Evolutionary conservation across 2,329 filamentous ascomycete species (phyloP), one percentile per base, ranked within the genome.

Genomic region (Penicillium sp.): DNA sequence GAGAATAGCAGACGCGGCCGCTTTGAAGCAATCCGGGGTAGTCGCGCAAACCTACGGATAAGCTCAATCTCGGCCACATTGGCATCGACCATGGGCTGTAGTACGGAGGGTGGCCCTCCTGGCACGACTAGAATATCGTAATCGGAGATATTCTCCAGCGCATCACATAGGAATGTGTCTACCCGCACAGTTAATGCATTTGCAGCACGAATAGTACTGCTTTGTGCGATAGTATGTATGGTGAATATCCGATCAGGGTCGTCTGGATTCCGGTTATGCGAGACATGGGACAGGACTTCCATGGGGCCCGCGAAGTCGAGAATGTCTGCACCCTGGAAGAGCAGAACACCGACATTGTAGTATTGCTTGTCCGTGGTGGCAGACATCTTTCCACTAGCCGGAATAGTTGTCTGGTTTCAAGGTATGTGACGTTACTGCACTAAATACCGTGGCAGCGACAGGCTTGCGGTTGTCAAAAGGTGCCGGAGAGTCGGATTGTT

Each of bases 101-200:
- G 53, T 4, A 68, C 60, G 0, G 71, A 65, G 1, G 72, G 69
- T 3, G 66, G 58, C 1, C 73, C 75, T 13, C 79, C 78, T 0
- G 79, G 79, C 9, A 80, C 71, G 15, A 81, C 61, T 3, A 81
- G 67, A 22, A 81, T 74, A 56, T 80, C 76, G 64, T 74, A 80
- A 4, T 69, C 65, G 4, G 65, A 60, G 22, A 80, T 67, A 0
- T 63, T 51, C 8, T 65, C 51, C 13, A 70, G 58, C 8, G 77
- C 68, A 0, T 75, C 69, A 12, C 69, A 59, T 15, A 80, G 67
- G 2, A 68, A 69, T 8, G 66, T 66, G 38, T 76, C 76, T 6
- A 73, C 73, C 0, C 72, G 56, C 47, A 78, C 72, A 3, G 68
- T 71, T 9, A 79, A 63, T 0, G 70, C 65, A n/a, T 61, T 61